Evolutionary conservation across 2,329 filamentous ascomycete species (phyloP), one percentile per base, ranked within the genome.

Genomic region (Lachnellula hyalina): DNA sequence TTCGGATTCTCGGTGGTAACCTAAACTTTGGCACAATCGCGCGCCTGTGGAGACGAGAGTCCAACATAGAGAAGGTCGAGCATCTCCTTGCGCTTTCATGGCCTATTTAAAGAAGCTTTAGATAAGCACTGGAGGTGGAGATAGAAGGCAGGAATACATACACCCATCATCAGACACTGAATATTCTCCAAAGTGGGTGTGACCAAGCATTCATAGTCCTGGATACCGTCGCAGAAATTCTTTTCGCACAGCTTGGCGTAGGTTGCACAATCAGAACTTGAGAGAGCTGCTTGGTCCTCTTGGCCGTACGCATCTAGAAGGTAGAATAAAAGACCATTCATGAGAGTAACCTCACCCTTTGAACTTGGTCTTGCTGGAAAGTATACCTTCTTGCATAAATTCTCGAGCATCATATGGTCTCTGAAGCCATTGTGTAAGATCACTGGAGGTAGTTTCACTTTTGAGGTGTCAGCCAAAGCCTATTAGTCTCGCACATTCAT

Each of bases 341-440:
- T 40, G 5, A 60, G 51, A 5, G 52, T 58, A 11, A 56, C 21
- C 25, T 58, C 52, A 4, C 48, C 55, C 36, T 52, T 54, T n/a
- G 55, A 57, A 5, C 53, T 25, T 32, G 47, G 47, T 15, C 36
- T 54, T n/a, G 53, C 53, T 9, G 58, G 58, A 45, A 60, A 56
- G 40, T 60, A 60, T 17, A 60, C 47, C 41, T 54, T 55, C 49
- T 51, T 60, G 42, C 55, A 58, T 11, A 60, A 21, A n/a, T 50
- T 34, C 25, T 60, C 58, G 3, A 60, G 47, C 19, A 56, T 44
- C 3, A 51, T 49, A n/a, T 58, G 54, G 36, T 60, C 53, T 48
- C 53, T 49, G 5, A 53, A 47, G 19, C 47, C 55, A 28, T 47
- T 53, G 15, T 60, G 58, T 19, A 60, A 23, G 38, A 55, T 52